Conservation (phyloP, 2,329 filamentous ascomycete species). For the Fusarium tanahbumbuense region DNA sequence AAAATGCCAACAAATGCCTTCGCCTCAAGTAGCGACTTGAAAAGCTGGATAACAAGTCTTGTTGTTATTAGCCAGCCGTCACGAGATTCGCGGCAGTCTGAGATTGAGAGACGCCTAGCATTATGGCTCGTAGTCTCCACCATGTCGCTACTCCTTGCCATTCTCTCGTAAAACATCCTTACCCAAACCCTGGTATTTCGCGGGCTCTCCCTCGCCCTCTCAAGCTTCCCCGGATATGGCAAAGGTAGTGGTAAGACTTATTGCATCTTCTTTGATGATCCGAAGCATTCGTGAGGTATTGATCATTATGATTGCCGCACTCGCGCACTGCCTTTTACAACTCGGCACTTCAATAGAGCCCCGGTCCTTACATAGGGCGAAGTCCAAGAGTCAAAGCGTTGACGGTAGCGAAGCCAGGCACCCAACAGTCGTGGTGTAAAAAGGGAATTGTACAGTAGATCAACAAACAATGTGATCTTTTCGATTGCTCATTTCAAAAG, state of each 20-base stretch:
- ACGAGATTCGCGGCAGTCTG: constrained; percentile 41
- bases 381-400: neutral
- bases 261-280: constrained; percentile 24
- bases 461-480: constrained; percentile 8
- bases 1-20: constrained; percentile 16
- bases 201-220: constrained; percentile 22
- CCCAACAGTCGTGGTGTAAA: neutral
- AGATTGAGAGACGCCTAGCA: constrained; percentile 33
- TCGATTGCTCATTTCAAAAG: constrained; percentile 35
- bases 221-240: constrained; percentile 43
- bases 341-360: neutral
- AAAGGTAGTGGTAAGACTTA: constrained; percentile 23
- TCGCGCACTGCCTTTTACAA: constrained; percentile 14
- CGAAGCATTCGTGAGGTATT: neutral
- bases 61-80: constrained; percentile 21
- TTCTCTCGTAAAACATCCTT: constrained; percentile 36
- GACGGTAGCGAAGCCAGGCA: neutral
- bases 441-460: constrained; percentile 13
- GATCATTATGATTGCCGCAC: neutral
- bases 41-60: constrained; percentile 4
- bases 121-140: constrained; percentile 15
- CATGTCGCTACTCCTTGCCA: constrained; percentile 30
- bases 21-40: constrained; percentile 17
- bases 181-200: constrained; percentile 25
- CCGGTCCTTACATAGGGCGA: neutral